Conservation (phyloP, 169 alveolate genomes). For the Neospora caninum region DNA sequence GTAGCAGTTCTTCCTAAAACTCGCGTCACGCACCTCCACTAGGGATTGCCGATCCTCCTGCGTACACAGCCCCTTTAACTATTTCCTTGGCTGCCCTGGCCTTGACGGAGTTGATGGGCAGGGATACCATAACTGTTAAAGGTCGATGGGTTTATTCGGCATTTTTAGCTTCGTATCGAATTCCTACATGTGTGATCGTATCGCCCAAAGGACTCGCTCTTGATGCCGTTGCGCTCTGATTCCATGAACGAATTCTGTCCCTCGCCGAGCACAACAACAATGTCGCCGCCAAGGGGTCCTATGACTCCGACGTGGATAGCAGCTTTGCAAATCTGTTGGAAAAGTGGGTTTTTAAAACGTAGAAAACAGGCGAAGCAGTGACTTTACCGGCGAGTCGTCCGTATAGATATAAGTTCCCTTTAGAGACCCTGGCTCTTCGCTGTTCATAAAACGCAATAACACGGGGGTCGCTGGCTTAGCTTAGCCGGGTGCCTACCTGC, state of each 20-base stretch:
- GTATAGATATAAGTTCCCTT: conserved; percentile 89
- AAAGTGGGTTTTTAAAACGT: conserved; percentile 34
- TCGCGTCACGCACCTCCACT: not conserved
- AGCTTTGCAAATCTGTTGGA: conserved; percentile 85
- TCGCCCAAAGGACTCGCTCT: conserved; percentile 44
- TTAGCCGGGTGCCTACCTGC: conserved; percentile 34
- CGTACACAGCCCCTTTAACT: conserved; percentile 4
- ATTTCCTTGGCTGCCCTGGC: conserved; percentile 42
- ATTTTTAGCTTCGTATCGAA: too few relatives aligned
- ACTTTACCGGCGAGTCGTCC: conserved; percentile 81
- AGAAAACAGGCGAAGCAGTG: conserved; percentile 33
- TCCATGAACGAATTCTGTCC: conserved; percentile 45
- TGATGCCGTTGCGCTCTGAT: conserved; percentile 34
- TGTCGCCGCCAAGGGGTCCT: conserved; percentile 76
- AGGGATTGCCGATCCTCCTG: conserved; percentile 37
- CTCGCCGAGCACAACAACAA: conserved; percentile 67
- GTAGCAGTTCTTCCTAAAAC: not conserved
- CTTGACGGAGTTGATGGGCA: conserved; percentile 16
- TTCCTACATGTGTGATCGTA: conserved; percentile 52
- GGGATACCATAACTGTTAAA: conserved; percentile 53
- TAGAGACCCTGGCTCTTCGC: conserved; percentile 62
- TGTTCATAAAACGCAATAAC: not conserved
- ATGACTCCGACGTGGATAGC: conserved; percentile 91
- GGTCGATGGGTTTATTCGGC: not conserved
- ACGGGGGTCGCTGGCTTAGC: not conserved